A percentile compares a stretch with the other conserved stretches of the same genome.
These are phyloP conservation scores for Striga asiatica DNA, from an alignment of 257 asterid species.

Conservation along the genomic window DNA sequence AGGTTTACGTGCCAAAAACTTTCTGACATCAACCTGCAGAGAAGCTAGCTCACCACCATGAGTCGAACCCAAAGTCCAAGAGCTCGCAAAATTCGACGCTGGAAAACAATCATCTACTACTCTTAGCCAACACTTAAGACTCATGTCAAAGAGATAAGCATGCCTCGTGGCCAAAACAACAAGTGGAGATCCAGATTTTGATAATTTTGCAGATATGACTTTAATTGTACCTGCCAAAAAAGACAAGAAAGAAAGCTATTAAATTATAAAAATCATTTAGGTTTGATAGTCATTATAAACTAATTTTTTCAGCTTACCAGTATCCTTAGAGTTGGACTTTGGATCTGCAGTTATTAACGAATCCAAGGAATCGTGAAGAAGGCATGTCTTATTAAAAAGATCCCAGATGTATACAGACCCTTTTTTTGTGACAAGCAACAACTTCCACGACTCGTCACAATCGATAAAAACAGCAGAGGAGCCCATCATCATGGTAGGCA, in stretches of 20 bases:
- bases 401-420: conserved; percentile 89
- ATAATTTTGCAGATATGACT: conserved; percentile 83
- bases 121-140: conserved; percentile 90
- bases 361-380: conserved; percentile 75
- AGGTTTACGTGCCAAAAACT: conserved; percentile 81
- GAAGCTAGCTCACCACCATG: conserved; percentile 91
- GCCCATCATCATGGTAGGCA: conserved; percentile 94
- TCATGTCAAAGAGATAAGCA: conserved; percentile 71
- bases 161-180: conserved; percentile 87
- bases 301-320: conserved; percentile 25
- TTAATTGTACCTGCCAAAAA: no score
- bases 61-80: conserved; percentile 69
- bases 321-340: conserved; percentile 40
- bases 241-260: no score
- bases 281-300: no score
- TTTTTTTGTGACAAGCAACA: conserved; percentile 72
- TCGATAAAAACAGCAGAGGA: conserved; percentile 85
- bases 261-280: no score
- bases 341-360: conserved; percentile 52
- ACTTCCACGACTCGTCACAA: conserved; percentile 86
- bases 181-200: conserved; percentile 84
- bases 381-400: conserved; percentile 66
- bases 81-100: conserved; percentile 82
- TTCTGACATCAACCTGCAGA: conserved; percentile 87
- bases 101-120: conserved; percentile 94